Conservation (phyloP, 2,329 filamentous ascomycete species). For the Fusarium metavorans region DNA sequence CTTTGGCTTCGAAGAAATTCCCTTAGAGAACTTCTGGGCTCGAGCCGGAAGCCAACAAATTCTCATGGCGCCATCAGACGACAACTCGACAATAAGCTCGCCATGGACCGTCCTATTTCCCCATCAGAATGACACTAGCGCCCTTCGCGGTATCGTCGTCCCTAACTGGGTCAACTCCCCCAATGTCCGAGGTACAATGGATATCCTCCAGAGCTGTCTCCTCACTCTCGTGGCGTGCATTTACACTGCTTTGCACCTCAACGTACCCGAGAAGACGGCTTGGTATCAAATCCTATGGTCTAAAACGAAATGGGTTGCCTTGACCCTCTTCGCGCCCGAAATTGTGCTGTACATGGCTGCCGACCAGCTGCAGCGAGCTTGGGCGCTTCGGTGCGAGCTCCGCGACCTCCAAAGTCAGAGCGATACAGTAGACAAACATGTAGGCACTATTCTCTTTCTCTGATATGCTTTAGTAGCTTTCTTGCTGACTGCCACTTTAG, state of each 20-base stretch:
- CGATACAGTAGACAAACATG: background rate
- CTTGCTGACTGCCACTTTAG: background rate
- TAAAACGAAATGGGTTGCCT: conserved; percentile 47
- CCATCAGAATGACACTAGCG: background rate
- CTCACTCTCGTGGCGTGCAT: conserved; percentile 51
- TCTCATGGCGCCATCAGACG: background rate
- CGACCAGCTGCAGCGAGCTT: conserved; percentile 22
- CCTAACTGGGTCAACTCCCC: background rate
- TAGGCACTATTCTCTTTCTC: background rate
- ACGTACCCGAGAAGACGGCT: conserved; percentile 43
- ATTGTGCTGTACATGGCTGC: conserved; percentile 44
- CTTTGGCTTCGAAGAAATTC: background rate
- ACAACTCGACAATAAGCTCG: background rate
- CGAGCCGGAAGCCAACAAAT: background rate
- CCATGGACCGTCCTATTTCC: background rate
- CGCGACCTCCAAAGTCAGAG: background rate
- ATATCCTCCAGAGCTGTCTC: conserved; percentile 50
- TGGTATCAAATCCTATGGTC: conserved; percentile 15
- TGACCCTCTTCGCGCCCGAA: conserved; percentile 49
- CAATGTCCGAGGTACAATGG: background rate
- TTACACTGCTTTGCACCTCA: conserved; percentile 52
- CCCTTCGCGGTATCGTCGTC: background rate
- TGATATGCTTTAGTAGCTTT: background rate
- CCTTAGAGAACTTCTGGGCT: background rate
- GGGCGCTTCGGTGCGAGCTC: conserved; percentile 10